These are phyloP conservation scores for Lunasporangiospora selenospora DNA, from an alignment of 192 early-diverging fungal genomes.

Conservation along the genomic window DNA sequence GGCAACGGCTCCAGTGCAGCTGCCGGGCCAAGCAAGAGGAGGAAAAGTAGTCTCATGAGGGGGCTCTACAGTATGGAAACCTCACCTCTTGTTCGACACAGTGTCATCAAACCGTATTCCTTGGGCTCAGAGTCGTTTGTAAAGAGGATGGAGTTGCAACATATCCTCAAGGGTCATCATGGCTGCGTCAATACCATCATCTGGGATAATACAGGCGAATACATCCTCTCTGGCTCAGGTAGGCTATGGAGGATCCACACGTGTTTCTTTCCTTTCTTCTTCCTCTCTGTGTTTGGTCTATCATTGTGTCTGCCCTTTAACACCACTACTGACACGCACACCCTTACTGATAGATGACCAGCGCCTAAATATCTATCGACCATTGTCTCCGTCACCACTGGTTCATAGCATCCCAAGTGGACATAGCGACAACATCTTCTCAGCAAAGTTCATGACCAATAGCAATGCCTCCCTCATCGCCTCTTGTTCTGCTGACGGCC, in stretches of 20 bases:
- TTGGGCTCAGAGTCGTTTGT: slow-evolving; percentile 35
- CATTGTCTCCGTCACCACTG: slow-evolving; percentile 40
- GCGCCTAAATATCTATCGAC: slow-evolving; percentile 53
- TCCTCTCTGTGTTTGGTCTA: neutral
- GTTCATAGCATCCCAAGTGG: slow-evolving; percentile 58
- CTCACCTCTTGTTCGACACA: neutral
- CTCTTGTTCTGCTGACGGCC: slow-evolving; percentile 67
- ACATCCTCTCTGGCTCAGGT: slow-evolving; percentile 56
- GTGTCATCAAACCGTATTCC: neutral
- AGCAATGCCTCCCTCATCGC: slow-evolving; percentile 65
- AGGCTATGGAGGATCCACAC: neutral
- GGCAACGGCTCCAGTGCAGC: no score
- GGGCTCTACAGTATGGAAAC: neutral
- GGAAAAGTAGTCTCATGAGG: neutral
- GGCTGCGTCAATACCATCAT: slow-evolving; percentile 65
- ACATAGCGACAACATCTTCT: slow-evolving; percentile 81
- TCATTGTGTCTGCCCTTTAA: neutral
- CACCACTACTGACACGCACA: neutral
- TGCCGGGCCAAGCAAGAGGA: no score
- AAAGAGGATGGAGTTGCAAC: slow-evolving; percentile 34
- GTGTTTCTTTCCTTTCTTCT: neutral
- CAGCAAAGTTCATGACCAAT: slow-evolving; percentile 69
- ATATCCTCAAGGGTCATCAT: slow-evolving; percentile 49
- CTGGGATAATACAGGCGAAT: slow-evolving; percentile 53
- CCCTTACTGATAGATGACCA: slow-evolving; percentile 49